Evolutionary conservation across 192 early-diverging fungal species (phyloP).

Genomic region (Backusella liffmaniae): DNA sequence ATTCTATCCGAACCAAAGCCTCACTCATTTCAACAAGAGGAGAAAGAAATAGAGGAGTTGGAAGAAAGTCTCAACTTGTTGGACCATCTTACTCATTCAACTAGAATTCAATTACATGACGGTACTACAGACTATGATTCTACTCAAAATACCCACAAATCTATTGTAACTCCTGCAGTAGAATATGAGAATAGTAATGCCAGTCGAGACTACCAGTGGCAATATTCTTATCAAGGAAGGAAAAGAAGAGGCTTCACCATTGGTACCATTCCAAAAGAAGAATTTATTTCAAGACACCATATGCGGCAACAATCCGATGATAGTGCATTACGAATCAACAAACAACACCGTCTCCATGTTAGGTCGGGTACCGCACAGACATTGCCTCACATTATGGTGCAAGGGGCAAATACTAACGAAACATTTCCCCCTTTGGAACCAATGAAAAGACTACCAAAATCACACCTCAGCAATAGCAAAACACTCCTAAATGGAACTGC

Average conservation of each 20-base stretch:
- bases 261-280: not conserved
- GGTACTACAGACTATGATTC: not conserved
- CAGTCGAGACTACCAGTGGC: not conserved
- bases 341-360: not conserved
- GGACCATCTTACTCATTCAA: not conserved
- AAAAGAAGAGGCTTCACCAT: not conserved
- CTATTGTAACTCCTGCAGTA: not conserved
- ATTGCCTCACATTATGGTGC: not conserved
- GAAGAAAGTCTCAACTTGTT: not conserved
- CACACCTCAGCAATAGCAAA: not conserved
- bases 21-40: not conserved
- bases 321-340: not conserved
- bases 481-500: not conserved
- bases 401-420: not conserved
- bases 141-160: not conserved
- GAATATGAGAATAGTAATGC: not conserved
- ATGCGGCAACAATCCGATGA: not conserved
- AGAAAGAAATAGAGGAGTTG: not conserved
- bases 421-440: not conserved
- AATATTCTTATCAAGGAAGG: not conserved
- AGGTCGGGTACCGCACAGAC: not conserved
- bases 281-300: not conserved
- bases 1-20: not conserved
- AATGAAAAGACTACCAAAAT: not conserved
- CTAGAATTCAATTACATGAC: not conserved